Base-by-base conservation (phyloP, 352 stramenopile genomes). In the Phytophthora chlamydospora region DNA sequence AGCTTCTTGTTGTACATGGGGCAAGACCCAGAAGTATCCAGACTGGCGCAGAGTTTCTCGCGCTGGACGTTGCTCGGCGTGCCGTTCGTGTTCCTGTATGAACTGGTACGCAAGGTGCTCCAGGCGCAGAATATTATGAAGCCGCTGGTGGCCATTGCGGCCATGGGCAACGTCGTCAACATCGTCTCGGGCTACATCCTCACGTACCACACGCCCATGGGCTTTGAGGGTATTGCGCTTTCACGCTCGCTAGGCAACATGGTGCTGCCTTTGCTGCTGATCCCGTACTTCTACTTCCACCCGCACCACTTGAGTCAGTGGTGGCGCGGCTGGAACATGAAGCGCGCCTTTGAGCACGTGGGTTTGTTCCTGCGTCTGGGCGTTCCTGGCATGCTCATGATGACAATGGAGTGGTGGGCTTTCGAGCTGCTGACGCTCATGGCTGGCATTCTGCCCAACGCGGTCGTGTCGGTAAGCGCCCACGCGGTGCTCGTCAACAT, bases 81-180 rank as follows among this genome's bases (percentile, higher is more conserved):
- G 47, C 85, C 87, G 7, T 92, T 89, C 48, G 44, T 92, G 3
- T 96, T 92, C 46, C 57, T 80, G 4, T 97, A 93, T 62, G 85
- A 97, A 62, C 55, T 95, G 13, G 52, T 95, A 11, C 77, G 87
- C 48, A 95, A 96, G 45, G 69, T 90, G 11, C 66, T 89, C 10
- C 86, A 96, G 42, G 79, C 89, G 0, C 78, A 93, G 50, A 91
- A 92, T 55, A 84, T 94, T 35, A 75, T 90, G 46, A 55, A 74
- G n/a, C 87, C 87, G 14, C 74, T 95, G 54, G 73, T 95, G 32
- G 58, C 78, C n/a, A 81, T 91, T 12, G 78, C 80, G 1, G 55
- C 85, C 3, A 45, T 83, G 13, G 71, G 73, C 43, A 90, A 89
- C 46, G 17, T 91, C 29, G 83, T 96, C 21, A 93, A 89, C 57